These are phyloP conservation scores for Neonectria coccinea DNA, from an alignment of 2,329 filamentous ascomycete genomes.

Conservation along the genomic window DNA sequence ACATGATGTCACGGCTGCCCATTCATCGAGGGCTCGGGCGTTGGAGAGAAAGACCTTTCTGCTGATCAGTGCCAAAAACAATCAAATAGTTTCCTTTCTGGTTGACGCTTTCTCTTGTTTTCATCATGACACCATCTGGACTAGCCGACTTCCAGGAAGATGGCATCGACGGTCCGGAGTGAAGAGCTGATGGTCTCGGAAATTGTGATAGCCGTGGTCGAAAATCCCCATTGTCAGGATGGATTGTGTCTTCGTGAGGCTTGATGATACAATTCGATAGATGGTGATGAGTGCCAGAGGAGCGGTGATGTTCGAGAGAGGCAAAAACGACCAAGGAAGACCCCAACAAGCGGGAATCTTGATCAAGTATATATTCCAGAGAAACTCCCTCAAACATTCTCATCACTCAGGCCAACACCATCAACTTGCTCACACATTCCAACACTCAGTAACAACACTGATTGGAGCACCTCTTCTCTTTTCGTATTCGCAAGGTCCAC, in stretches of 20 bases:
- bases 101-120: neutral
- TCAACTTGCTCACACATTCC: constrained; percentile 36
- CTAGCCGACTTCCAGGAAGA: constrained; percentile 30
- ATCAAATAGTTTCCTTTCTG: constrained; percentile 1
- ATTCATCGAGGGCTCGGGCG: constrained; percentile 8
- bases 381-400: constrained; percentile 42
- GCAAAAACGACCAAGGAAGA: neutral
- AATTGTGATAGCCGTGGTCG: constrained; percentile 32
- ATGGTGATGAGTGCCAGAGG: neutral
- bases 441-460: neutral
- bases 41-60: neutral
- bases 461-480: neutral
- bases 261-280: constrained; percentile 37
- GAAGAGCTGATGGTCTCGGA: constrained; percentile 10
- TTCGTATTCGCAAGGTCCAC: constrained; percentile 10
- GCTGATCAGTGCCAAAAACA: constrained; percentile 28
- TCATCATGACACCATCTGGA: constrained; percentile 33
- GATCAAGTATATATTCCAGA: constrained; percentile 31
- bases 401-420: constrained; percentile 28
- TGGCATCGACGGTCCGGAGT: constrained; percentile 7
- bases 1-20: constrained; percentile 1
- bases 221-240: constrained; percentile 4
- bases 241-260: constrained; percentile 38
- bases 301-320: neutral
- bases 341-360: neutral